phyloP scores from a whole-genome alignment of 1,139 yeast genomes.

The Blastobotrys indianensis region DNA sequence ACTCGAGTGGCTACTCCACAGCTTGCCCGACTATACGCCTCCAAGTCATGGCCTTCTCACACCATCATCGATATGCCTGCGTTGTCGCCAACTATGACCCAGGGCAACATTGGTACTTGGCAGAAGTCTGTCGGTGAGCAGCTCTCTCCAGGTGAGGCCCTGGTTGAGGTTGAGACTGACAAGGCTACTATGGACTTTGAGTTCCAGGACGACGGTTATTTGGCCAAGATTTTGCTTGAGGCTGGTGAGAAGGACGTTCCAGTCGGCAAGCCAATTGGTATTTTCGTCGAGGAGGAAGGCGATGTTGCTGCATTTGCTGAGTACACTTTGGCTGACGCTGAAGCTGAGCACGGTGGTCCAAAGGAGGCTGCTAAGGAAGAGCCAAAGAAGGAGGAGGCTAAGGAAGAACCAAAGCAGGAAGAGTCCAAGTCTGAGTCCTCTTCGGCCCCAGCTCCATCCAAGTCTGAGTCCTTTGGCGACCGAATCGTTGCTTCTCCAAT shows the following conservation, averaged over 20 bases:
- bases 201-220: slow-evolving; percentile 95
- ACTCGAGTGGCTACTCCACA: slow-evolving; percentile 30
- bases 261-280: slow-evolving; percentile 94
- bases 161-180: slow-evolving; percentile 97
- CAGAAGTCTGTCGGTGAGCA: slow-evolving; percentile 82
- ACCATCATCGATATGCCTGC: slow-evolving; percentile 84
- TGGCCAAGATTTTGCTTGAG: slow-evolving; percentile 83
- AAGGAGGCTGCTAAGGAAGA: slow-evolving; percentile 30
- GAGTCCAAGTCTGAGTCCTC: slow-evolving; percentile 10
- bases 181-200: slow-evolving; percentile 99
- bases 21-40: slow-evolving; percentile 36
- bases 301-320: slow-evolving; percentile 85
- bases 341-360: slow-evolving; percentile 44
- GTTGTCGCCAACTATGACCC: slow-evolving; percentile 96
- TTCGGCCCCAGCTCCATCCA: slow-evolving; percentile 22
- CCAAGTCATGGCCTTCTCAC: slow-evolving; percentile 47
- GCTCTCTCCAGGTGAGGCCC: slow-evolving; percentile 83
- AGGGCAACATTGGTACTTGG: slow-evolving; percentile 88
- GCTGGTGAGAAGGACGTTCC: slow-evolving; percentile 88
- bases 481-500: slow-evolving; percentile 92
- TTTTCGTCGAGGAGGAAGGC: slow-evolving; percentile 79
- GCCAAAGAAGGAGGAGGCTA: slow-evolving; percentile 23
- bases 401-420: slow-evolving; percentile 27
- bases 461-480: slow-evolving; percentile 37
- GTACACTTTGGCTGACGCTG: slow-evolving; percentile 82